These are phyloP conservation scores for Dryadomyces quercivorus DNA, from an alignment of 2,329 filamentous ascomycete genomes.

Conservation along the genomic window DNA sequence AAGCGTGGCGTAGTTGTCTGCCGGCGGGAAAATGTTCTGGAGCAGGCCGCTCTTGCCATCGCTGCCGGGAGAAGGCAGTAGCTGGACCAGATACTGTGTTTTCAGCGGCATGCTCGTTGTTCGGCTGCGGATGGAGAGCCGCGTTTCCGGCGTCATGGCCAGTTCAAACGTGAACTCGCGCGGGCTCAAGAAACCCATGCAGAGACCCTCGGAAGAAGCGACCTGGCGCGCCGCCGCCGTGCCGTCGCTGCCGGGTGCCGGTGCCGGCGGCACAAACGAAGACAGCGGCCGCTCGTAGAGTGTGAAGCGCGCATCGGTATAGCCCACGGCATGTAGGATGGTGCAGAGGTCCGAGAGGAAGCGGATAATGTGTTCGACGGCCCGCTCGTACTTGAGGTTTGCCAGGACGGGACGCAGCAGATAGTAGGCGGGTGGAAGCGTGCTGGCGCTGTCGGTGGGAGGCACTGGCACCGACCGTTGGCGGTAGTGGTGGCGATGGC, in stretches of 20 bases:
- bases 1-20: constrained; percentile 31
- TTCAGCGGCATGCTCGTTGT: constrained; percentile 32
- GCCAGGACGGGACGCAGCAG: constrained; percentile 41
- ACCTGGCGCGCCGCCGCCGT: constrained; percentile 27
- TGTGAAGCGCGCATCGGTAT: constrained; percentile 6
- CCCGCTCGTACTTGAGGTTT: constrained; percentile 30
- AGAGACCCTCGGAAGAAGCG: constrained; percentile 31
- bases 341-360: constrained; percentile 31
- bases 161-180: constrained; percentile 31
- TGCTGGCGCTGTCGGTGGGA: constrained; percentile 24
- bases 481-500: constrained; percentile 52
- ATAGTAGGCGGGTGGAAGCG: constrained; percentile 30
- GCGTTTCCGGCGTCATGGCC: constrained; percentile 29
- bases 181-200: constrained; percentile 29
- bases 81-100: constrained; percentile 29
- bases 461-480: constrained; percentile 47
- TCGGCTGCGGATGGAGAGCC: constrained; percentile 30
- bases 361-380: constrained; percentile 22
- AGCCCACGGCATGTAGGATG: constrained; percentile 24
- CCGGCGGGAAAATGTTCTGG: constrained; percentile 26
- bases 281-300: constrained; percentile 10
- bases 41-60: constrained; percentile 18
- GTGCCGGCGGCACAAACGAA: not conserved
- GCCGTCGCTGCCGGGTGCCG: not conserved
- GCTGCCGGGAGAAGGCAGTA: constrained; percentile 17